Percentiles rank a stretch among this genome's conserved stretches.
Conservation (phyloP, 2,329 filamentous ascomycete species). For the Emmonsiellopsis sp. region DNA sequence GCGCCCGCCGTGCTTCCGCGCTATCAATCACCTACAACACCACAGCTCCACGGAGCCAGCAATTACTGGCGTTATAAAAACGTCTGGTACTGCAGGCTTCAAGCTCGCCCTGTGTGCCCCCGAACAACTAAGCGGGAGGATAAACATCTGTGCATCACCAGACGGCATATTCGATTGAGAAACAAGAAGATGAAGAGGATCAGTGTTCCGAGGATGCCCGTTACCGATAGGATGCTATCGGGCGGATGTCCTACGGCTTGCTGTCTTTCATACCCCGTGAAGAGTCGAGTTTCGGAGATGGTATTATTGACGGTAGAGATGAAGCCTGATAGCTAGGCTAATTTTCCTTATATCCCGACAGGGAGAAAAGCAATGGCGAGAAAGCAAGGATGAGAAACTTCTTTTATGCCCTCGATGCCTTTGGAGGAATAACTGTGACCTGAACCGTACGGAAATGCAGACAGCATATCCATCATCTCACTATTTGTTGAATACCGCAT, state of each 20-base stretch:
- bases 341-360: not conserved
- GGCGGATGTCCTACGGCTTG: constrained; percentile 42
- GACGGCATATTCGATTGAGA: constrained; percentile 57
- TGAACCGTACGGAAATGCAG: constrained; percentile 48
- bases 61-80: constrained; percentile 51
- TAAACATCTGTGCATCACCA: constrained; percentile 50
- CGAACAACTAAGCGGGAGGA: constrained; percentile 52
- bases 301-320: constrained; percentile 52
- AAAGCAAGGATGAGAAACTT: constrained; percentile 16
- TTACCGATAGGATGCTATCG: constrained; percentile 55
- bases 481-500: constrained; percentile 61
- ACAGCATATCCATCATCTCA: constrained; percentile 48
- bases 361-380: constrained; percentile 15
- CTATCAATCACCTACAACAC: constrained; percentile 23
- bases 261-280: constrained; percentile 37
- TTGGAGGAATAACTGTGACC: constrained; percentile 45
- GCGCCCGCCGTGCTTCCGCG: constrained; percentile 30
- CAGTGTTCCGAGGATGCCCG: constrained; percentile 56
- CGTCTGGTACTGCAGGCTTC: constrained; percentile 49
- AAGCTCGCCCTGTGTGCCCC: constrained; percentile 48
- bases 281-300: constrained; percentile 42
- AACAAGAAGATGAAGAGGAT: constrained; percentile 54
- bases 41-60: constrained; percentile 44
- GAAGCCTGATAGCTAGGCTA: constrained; percentile 33
- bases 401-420: constrained; percentile 41